Percentiles rank a stretch among this genome's conserved stretches.
Evolutionary conservation across 768 basidiomycete genomes (phyloP).

Genomic region (Leccinum aurantiacum): DNA sequence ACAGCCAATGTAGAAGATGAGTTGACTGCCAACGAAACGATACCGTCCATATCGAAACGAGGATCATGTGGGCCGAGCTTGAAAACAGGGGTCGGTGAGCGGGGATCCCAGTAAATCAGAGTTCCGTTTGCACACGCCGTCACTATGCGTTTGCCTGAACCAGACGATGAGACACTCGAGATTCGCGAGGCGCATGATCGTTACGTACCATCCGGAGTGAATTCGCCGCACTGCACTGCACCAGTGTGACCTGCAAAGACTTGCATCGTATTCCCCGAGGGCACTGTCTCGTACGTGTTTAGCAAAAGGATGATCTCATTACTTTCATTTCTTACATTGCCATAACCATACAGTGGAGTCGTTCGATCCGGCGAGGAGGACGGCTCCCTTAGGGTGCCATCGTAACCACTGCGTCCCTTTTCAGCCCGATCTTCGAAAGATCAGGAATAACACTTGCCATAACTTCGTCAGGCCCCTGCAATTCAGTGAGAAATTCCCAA

Average conservation of each 20-base stretch:
- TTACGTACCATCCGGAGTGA: slow-evolving; percentile 80
- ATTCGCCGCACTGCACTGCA: slow-evolving; percentile 82
- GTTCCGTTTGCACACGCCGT: slow-evolving; percentile 82
- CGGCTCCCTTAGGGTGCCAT: slow-evolving; percentile 94
- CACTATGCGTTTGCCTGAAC: slow-evolving; percentile 79
- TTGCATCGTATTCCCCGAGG: slow-evolving; percentile 92
- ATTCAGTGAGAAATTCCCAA: slow-evolving; percentile 94
- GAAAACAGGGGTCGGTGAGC: slow-evolving; percentile 72
- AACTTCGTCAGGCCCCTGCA: slow-evolving; percentile 95
- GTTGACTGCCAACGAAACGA: slow-evolving; percentile 86
- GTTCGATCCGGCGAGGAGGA: slow-evolving; percentile 88
- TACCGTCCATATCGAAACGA: slow-evolving; percentile 78
- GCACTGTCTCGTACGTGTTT: slow-evolving; percentile 55
- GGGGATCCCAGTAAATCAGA: slow-evolving; percentile 91
- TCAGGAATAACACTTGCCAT: slow-evolving; percentile 58
- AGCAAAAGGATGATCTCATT: background rate
- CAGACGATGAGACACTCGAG: slow-evolving; percentile 6
- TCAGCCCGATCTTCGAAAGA: slow-evolving; percentile 1
- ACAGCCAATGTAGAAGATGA: slow-evolving; percentile 86
- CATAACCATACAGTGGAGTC: slow-evolving; percentile 96
- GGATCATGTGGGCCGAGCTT: slow-evolving; percentile 72
- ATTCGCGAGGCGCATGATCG: background rate
- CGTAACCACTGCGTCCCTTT: slow-evolving; percentile 67
- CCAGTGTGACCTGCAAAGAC: slow-evolving; percentile 91
- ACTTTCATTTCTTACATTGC: slow-evolving; percentile 67